Percentiles rank a stretch among this genome's conserved stretches.
These are phyloP conservation scores for Xylaria sp. DNA, from an alignment of 2,329 filamentous ascomycete species.

Conservation along the genomic window DNA sequence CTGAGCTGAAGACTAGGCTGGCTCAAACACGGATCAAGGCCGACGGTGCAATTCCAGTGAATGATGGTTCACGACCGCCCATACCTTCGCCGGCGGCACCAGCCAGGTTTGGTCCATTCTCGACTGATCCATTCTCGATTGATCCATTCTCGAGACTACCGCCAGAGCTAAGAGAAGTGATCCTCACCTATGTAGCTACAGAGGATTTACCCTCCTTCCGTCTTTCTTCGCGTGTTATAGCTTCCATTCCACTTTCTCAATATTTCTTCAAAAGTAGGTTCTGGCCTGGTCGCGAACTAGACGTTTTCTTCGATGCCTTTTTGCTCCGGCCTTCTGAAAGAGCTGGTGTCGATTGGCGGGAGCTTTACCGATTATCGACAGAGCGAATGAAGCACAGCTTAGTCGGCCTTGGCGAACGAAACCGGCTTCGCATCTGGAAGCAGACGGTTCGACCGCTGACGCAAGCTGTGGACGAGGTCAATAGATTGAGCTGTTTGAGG, in stretches of 20 bases:
- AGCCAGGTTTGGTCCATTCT: constrained; percentile 36
- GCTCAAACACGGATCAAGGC: constrained; percentile 24
- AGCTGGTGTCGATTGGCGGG: constrained; percentile 38
- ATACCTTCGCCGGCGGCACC: neutral
- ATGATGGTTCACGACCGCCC: neutral
- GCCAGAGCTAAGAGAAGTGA: constrained; percentile 39
- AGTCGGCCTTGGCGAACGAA: constrained; percentile 40
- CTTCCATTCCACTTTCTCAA: constrained; percentile 37
- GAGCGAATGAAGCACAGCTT: constrained; percentile 30
- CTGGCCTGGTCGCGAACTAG: constrained; percentile 41
- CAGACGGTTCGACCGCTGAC: constrained; percentile 40
- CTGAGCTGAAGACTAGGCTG: constrained; percentile 37
- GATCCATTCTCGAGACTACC: constrained; percentile 41
- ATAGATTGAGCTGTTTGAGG: constrained; percentile 30
- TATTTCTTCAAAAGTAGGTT: constrained; percentile 43
- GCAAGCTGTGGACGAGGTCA: constrained; percentile 34
- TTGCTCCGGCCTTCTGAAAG: constrained; percentile 29
- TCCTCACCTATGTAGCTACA: constrained; percentile 39
- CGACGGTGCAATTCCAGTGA: neutral
- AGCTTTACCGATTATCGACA: constrained; percentile 37
- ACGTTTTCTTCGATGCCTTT: constrained; percentile 42
- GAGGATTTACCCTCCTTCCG: constrained; percentile 35
- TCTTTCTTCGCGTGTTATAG: constrained; percentile 41
- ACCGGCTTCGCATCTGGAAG: constrained; percentile 42
- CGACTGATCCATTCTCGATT: constrained; percentile 39